Evolutionary conservation across 2,329 filamentous ascomycete genomes (phyloP), one percentile per base, ranked within the genome.

Genomic region (Alternaria gansuensis): DNA sequence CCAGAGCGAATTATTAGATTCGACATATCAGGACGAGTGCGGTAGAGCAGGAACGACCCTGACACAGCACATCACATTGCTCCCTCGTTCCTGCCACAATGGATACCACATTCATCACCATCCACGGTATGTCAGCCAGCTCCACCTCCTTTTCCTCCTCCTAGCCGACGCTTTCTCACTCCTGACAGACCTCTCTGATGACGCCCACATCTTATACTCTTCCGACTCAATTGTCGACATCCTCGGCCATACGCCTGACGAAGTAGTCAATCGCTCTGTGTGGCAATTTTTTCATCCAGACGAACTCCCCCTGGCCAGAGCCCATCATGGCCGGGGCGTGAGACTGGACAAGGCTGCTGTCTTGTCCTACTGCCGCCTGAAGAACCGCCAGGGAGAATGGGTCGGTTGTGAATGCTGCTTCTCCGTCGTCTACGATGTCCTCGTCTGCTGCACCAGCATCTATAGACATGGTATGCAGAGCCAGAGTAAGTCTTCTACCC

Each of bases 81-180:
- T 24, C 33, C 44, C 29, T 23, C 28, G 45, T 39, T 49, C 43
- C 54, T 46, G 59, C 57, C 64, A 66, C 58, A 48, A 76, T 76
- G 90, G 90, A 93, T 79, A 90, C 90, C 67, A 95, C 92, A 31
- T 96, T 96, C 80, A 95, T 96, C 81, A 93, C 91, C 67, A 95
- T 96, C 74, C 92, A 95, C 75, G 92, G 92, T 91, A 80, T 81
- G 88, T 62, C 55, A 10, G 50, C 59, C 50, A 41, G 13, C 17
- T 13, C 40, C 37, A 43, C 24, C 34, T 4, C 49, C 62, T 70
- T 13, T n/a, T 13, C 40, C 37, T 43, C 24, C 34, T 4, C 49
- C 62, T 70, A 51, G 54, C 14, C 14, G n/a, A 26, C 37, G 17
- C 13, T 43, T 45, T 48, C 58, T 69, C 33, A 71, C 59, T 50